Evolutionary conservation across 257 asterid species (phyloP).

Genomic region (Dorcoceras hygrometricum): DNA sequence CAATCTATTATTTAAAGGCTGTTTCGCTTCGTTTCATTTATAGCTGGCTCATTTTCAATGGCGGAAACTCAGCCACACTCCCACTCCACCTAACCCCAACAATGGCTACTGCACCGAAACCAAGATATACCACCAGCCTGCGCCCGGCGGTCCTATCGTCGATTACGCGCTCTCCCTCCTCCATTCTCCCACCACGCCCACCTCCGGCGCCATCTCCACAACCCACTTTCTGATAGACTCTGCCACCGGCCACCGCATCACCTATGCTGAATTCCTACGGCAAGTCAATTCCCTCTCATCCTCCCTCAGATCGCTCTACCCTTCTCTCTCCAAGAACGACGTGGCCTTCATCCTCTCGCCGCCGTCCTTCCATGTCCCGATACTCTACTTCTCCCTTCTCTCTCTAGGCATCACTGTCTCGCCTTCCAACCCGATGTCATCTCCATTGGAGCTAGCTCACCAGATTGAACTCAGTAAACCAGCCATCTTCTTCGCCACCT

Average conservation of each 20-base stretch:
- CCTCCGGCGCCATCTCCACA: slow-evolving; percentile 46
- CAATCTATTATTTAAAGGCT: too few relatives aligned
- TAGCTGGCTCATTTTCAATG: slow-evolving; percentile 32
- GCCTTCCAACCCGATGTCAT: slow-evolving; percentile 71
- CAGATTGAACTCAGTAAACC: slow-evolving; percentile 57
- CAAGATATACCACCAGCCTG: slow-evolving; percentile 53
- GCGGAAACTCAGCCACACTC: slow-evolving; percentile 26
- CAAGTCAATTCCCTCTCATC: slow-evolving; percentile 53
- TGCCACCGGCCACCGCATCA: slow-evolving; percentile 41
- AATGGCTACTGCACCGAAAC: slow-evolving; percentile 54
- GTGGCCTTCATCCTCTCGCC: slow-evolving; percentile 79
- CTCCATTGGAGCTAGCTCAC: slow-evolving; percentile 61
- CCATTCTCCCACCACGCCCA: slow-evolving; percentile 38
- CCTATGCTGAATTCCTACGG: slow-evolving; percentile 51
- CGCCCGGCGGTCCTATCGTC: slow-evolving; percentile 51
- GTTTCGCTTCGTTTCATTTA: too few relatives aligned
- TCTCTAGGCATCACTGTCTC: slow-evolving; percentile 66
- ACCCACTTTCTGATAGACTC: slow-evolving; percentile 71
- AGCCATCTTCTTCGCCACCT: slow-evolving; percentile 50
- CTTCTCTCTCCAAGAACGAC: slow-evolving; percentile 52
- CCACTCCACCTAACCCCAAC: slow-evolving; percentile 41
- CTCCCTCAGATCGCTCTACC: slow-evolving; percentile 39
- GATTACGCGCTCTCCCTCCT: slow-evolving; percentile 56
- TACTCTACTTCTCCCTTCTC: slow-evolving; percentile 74
- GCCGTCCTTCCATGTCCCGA: slow-evolving; percentile 61